These are phyloP conservation scores for Xylaria bambusicola DNA, from an alignment of 495 filamentous ascomycete species.

Conservation along the genomic window DNA sequence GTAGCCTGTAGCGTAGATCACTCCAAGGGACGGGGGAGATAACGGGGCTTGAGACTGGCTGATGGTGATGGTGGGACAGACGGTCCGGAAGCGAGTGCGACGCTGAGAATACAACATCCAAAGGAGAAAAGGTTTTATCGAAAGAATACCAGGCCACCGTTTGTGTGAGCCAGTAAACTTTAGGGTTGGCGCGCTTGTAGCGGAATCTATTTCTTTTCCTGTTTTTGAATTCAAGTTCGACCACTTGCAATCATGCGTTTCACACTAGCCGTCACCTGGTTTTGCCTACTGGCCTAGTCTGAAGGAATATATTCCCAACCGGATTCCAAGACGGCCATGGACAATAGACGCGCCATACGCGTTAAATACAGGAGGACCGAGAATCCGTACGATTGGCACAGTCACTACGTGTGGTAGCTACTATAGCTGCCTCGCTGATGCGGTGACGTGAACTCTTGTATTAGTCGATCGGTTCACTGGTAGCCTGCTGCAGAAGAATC, in stretches of 20 bases:
- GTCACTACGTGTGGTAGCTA: background rate
- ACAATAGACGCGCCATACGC: background rate
- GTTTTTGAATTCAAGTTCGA: background rate
- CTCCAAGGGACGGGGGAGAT: slow-evolving; percentile 8
- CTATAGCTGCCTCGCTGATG: background rate
- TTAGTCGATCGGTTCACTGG: background rate
- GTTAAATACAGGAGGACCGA: background rate
- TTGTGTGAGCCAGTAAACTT: slow-evolving; percentile 13
- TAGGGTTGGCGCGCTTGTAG: slow-evolving; percentile 16
- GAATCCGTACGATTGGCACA: slow-evolving; percentile 4
- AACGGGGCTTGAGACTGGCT: background rate
- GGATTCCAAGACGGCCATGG: background rate
- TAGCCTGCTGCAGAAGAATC: slow-evolving; percentile 11
- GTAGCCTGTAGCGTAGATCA: slow-evolving; percentile 20
- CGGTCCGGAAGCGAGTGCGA: slow-evolving; percentile 21
- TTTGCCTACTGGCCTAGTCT: background rate
- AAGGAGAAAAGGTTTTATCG: no score
- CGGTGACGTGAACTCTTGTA: background rate
- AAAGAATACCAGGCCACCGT: background rate
- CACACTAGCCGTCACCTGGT: background rate
- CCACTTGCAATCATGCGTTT: background rate
- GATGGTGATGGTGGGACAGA: background rate
- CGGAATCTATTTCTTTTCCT: slow-evolving; percentile 18
- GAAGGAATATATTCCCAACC: slow-evolving; percentile 4
- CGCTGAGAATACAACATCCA: no score